Conservation (phyloP, 371 early-diverging fungal species). For the Lichtheimia ornata region DNA sequence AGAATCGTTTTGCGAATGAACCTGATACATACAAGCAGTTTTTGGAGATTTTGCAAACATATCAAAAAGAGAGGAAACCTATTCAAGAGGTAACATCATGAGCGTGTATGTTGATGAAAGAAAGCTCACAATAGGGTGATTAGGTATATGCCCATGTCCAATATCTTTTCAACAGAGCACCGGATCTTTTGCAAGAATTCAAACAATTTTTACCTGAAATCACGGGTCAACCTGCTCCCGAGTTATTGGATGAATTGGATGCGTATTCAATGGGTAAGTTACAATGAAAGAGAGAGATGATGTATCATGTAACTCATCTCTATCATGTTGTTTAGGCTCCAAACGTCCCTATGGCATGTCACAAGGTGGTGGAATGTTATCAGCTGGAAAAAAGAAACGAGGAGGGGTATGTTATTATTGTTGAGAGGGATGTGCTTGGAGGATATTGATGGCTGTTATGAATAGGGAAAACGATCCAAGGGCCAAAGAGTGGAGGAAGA, state of each 20-base stretch:
- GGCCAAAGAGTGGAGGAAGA: constrained; percentile 1
- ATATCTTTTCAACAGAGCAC: constrained; percentile 72
- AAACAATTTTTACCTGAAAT: constrained; percentile 89
- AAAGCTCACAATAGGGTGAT: background rate
- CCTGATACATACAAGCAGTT: constrained; percentile 93
- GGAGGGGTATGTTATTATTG: too few relatives aligned
- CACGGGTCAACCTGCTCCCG: constrained; percentile 4
- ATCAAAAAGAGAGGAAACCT: constrained; percentile 87
- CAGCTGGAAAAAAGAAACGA: constrained; percentile 1
- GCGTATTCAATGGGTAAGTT: constrained; percentile 10
- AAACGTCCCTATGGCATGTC: constrained; percentile 5
- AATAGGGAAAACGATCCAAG: constrained; percentile 8
- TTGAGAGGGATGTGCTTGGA: background rate
- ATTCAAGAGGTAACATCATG: constrained; percentile 70
- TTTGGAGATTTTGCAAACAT: constrained; percentile 89
- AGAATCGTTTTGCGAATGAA: constrained; percentile 82
- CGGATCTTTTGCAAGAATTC: constrained; percentile 91
- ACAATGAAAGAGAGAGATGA: background rate
- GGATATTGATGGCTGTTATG: constrained; percentile 8
- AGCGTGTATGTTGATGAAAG: background rate
- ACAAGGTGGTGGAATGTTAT: background rate
- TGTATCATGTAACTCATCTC: background rate
- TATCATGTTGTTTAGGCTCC: background rate
- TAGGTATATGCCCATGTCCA: constrained; percentile 78
- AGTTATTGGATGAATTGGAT: background rate